Evolutionary conservation across 2,329 filamentous ascomycete species (phyloP).

Genomic region (Fusarium newnesense): DNA sequence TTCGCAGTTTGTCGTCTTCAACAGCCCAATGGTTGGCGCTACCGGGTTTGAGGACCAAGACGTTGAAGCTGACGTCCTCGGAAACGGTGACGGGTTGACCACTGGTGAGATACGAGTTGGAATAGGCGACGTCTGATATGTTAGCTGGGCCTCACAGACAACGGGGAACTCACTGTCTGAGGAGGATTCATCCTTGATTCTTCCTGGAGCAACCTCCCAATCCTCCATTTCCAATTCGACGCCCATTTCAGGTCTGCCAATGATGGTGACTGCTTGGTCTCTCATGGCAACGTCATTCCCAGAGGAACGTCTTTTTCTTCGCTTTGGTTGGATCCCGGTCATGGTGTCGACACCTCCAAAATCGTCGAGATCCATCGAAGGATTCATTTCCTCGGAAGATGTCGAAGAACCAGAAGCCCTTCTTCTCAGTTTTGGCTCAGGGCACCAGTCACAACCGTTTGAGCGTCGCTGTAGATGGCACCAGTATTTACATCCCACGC

Average conservation of each 20-base stretch:
- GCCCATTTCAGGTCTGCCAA: background rate
- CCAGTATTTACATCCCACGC: slow-evolving; percentile 48
- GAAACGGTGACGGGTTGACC: slow-evolving; percentile 51
- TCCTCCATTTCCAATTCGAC: slow-evolving; percentile 52
- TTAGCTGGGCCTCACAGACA: background rate
- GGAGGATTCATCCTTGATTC: slow-evolving; percentile 45
- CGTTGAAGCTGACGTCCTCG: slow-evolving; percentile 53
- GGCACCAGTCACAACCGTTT: slow-evolving; percentile 44
- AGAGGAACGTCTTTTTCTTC: background rate
- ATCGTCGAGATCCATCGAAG: slow-evolving; percentile 15
- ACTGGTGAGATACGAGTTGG: slow-evolving; percentile 54
- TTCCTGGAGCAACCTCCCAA: slow-evolving; percentile 59
- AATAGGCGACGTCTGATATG: slow-evolving; percentile 55
- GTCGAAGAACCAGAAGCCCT: background rate
- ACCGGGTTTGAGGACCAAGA: slow-evolving; percentile 54
- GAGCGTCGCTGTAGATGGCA: slow-evolving; percentile 36
- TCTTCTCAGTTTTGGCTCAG: background rate
- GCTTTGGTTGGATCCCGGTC: background rate
- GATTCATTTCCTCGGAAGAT: background rate
- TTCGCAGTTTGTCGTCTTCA: slow-evolving; percentile 47
- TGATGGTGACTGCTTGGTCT: background rate
- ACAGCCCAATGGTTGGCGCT: slow-evolving; percentile 46
- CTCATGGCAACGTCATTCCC: background rate
- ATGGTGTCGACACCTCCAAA: background rate
- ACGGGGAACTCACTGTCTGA: slow-evolving; percentile 50